Evolutionary conservation across 495 filamentous ascomycete species (phyloP).

Genomic region (Penicillium subrubescens): DNA sequence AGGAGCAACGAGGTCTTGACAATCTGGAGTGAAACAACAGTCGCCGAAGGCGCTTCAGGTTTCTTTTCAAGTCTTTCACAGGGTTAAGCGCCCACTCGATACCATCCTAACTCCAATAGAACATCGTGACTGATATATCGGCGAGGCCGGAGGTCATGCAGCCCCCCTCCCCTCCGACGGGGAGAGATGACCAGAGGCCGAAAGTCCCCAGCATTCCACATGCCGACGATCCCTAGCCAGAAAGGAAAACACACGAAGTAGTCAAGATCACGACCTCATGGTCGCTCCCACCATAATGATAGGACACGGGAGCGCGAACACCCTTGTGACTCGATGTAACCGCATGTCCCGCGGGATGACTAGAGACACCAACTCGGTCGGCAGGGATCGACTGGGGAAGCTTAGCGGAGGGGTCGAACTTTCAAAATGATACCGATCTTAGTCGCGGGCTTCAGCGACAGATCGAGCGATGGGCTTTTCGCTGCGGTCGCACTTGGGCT

Average conservation of each 20-base stretch:
- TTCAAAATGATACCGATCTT: background rate
- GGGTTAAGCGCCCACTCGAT: background rate
- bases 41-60: background rate
- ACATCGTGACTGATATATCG: slow-evolving; percentile 12
- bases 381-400: background rate
- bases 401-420: background rate
- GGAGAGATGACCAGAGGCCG: slow-evolving; percentile 5
- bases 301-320: slow-evolving; percentile 7
- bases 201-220: slow-evolving; percentile 23
- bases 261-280: slow-evolving; percentile 21
- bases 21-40: background rate
- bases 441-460: background rate
- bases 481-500: slow-evolving; percentile 12
- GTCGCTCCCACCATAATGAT: slow-evolving; percentile 10
- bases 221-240: slow-evolving; percentile 21
- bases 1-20: background rate
- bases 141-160: slow-evolving; percentile 8
- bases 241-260: slow-evolving; percentile 9
- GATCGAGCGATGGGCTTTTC: background rate
- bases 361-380: background rate
- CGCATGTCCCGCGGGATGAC: slow-evolving; percentile 12
- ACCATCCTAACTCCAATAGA: background rate
- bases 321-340: slow-evolving; percentile 29
- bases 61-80: background rate
- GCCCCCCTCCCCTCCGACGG: background rate